These are phyloP conservation scores for Candida sithepensis DNA, from an alignment of 805 yeast genomes.

Conservation along the genomic window DNA sequence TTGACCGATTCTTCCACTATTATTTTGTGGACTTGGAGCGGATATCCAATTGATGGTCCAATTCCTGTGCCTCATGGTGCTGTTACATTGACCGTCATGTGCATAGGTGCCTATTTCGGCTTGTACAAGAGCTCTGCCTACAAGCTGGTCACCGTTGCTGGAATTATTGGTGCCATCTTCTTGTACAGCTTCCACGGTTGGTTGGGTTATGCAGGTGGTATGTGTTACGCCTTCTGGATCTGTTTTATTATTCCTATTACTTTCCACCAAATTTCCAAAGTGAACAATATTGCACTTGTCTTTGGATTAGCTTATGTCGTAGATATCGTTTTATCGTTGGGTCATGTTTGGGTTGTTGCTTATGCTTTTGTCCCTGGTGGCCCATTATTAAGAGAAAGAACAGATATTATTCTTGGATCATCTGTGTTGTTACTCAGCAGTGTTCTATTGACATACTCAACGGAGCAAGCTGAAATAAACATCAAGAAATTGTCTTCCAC, in stretches of 20 bases:
- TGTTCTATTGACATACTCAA: slow-evolving; percentile 34
- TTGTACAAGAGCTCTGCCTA: slow-evolving; percentile 29
- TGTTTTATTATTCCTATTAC: slow-evolving; percentile 57
- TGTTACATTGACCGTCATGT: slow-evolving; percentile 55
- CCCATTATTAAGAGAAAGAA: slow-evolving; percentile 78
- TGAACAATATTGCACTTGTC: slow-evolving; percentile 47
- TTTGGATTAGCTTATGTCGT: slow-evolving; percentile 48
- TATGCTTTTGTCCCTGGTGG: slow-evolving; percentile 99
- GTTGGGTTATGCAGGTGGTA: slow-evolving; percentile 74
- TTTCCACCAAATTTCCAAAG: slow-evolving; percentile 41
- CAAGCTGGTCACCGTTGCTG: slow-evolving; percentile 28
- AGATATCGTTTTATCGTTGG: slow-evolving; percentile 57
- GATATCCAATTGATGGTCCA: slow-evolving; percentile 84
- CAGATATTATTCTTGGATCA: slow-evolving; percentile 63
- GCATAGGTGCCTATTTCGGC: slow-evolving; percentile 53
- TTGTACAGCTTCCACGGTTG: slow-evolving; percentile 58
- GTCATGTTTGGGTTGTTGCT: slow-evolving; percentile 96
- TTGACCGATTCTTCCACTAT: slow-evolving; percentile 81
- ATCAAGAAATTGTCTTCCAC: slow-evolving; percentile 5
- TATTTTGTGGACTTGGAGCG: slow-evolving; percentile 96
- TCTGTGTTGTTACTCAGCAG: slow-evolving; percentile 58
- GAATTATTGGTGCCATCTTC: slow-evolving; percentile 47
- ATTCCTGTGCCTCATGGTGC: slow-evolving; percentile 83
- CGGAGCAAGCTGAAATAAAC: slow-evolving; percentile 1
- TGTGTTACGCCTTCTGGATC: slow-evolving; percentile 57